Evolutionary conservation across 441 rosid genomes (phyloP), one percentile per base, ranked within the genome.

Genomic region (Geranium incanum): DNA sequence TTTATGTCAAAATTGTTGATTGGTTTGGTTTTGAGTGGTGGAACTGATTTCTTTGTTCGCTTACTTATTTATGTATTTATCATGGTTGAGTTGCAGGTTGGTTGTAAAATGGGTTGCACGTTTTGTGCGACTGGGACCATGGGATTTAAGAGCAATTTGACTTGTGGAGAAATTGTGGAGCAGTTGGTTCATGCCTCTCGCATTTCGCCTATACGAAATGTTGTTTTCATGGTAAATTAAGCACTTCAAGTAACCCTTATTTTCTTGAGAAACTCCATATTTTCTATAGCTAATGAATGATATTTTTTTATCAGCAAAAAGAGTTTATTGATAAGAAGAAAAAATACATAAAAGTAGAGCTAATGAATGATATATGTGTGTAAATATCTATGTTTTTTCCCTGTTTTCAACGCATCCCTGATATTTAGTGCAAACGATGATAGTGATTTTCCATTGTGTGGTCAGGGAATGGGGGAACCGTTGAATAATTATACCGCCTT

Each of bases 391-490:
- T 60, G 66, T 21, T 21, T 60, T 60, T 8, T 21, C 66, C 4
- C 19, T 18, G 66, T 21, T 21, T 60, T 60, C 23, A 16, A 60
- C 8, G 6, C 11, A 18, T 6, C 21, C 1, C 11, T 62, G 6
- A 15, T 12, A 16, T 52, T 15, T 55, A 55, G 55, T 48, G n/a
- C n/a, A n/a, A 43, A 28, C 19, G 12, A 64, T 28, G 15, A 7
- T 13, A 52, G 69, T 73, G 71, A 71, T 65, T 76, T 78, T 76
- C 64, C 70, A 8, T 75, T 36, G 68, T 76, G 28, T 82, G 70
- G 60, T 68, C 76, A 95, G 98, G 99, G 99, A 70, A 95, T 95
- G 99, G 99, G 97, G 60, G 99, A 95, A 68, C 99, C 99, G 15
- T 81, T 95, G 78, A 95, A 95, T 83, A 95, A 95, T 79, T 94